Evolutionary conservation across 2,329 filamentous ascomycete species (phyloP), one percentile per base, ranked within the genome.

Genomic region (Xylariaceae sp.): DNA sequence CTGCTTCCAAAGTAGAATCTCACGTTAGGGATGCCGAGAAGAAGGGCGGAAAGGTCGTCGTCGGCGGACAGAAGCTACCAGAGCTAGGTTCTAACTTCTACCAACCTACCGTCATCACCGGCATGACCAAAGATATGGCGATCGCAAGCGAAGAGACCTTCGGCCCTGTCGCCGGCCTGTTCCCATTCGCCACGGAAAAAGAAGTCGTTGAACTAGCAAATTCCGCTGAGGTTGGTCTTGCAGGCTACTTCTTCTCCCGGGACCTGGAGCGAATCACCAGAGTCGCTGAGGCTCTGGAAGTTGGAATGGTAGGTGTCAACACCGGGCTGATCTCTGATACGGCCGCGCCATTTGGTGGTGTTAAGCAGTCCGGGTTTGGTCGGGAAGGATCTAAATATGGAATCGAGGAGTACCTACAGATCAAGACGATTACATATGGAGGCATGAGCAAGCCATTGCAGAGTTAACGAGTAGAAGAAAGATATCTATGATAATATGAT

Each of bases 131-230:
- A 55, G 86, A 93, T 42, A 98, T 98, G 95, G 81, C 84, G 57
- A 82, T 98, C 64, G 88, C 90, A 3, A 79, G 79, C 1, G 93
- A 98, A 74, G 95, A 99, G 79, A 99, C 93, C 0, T 99, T 99
- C 71, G 95, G 95, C 0, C 95, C 95, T 2, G 89, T 98, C 0
- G 93, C 93, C 0, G 93, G 90, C 0, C 75, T 98, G 14, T 97
- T 97, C 79, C 83, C 87, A 47, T 99, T 98, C 70, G 84, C 90
- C 45, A 91, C 88, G 0, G 95, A 98, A 75, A 87, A 89, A 50
- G 93, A 98, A 68, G 95, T 96, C 4, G 86, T 98, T 26, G 80
- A 83, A 60, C 76, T 93, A 63, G 93, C 95, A 3, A 99, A 99
- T 74, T 75, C 78, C 42, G 81, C 90, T 1, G 87, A 93, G 50